phyloP scores from a whole-genome alignment of 2,329 filamentous ascomycete species.

The Pochonia chlamydosporia region DNA sequence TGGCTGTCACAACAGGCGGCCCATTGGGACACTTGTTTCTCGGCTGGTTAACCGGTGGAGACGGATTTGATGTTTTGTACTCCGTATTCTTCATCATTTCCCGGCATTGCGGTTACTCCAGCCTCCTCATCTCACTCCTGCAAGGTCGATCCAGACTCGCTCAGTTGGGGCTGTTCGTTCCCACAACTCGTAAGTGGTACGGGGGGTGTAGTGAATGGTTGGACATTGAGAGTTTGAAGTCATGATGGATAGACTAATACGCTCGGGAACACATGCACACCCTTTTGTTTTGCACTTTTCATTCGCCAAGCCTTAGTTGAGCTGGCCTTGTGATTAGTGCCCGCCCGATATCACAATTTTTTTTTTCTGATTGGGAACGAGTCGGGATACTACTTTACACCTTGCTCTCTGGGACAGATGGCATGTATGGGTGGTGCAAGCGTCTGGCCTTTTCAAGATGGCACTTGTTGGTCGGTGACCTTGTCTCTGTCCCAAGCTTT shows the following conservation, averaged over 20 bases:
- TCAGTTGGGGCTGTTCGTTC: conserved; percentile 6
- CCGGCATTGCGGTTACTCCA: conserved; percentile 5
- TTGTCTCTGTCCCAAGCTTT: not conserved
- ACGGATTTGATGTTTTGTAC: too few species aligned
- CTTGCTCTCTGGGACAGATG: too few species aligned
- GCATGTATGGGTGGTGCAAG: not conserved
- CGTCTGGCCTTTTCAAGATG: not conserved
- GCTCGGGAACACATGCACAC: too few species aligned
- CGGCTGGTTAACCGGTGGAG: conserved; percentile 4
- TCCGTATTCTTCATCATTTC: conserved; percentile 5
- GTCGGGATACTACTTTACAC: not conserved
- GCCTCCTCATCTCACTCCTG: conserved; percentile 2
- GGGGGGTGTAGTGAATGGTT: too few species aligned
- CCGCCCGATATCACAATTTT: not conserved
- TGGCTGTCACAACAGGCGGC: not conserved
- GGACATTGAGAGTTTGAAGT: too few species aligned
- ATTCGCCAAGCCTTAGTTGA: too few species aligned
- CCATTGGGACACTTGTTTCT: conserved; percentile 7
- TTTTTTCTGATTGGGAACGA: not conserved
- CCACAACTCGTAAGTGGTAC: not conserved
- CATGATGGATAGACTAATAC: too few species aligned
- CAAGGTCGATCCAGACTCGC: conserved; percentile 4
- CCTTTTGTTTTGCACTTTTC: too few species aligned
- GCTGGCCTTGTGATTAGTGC: not conserved
- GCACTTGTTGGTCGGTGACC: not conserved